A percentile compares a stretch with the other conserved stretches of the same genome.
phyloP scores from a whole-genome alignment of 202 grass and related monocot genomes.

The Schoenoplectus triqueter region DNA sequence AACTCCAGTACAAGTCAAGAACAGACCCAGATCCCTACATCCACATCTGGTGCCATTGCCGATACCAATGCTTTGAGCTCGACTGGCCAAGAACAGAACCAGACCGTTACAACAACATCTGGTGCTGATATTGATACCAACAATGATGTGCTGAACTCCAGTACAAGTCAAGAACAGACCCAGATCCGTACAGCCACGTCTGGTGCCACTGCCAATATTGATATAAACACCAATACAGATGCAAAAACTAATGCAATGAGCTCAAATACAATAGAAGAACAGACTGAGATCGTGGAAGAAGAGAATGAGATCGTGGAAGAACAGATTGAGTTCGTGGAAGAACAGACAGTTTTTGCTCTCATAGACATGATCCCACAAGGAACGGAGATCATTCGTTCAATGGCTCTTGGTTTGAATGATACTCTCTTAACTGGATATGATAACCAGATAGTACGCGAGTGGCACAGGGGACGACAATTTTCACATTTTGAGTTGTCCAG shows the following conservation, averaged over 20 bases:
- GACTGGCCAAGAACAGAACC: not conserved
- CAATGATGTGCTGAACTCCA: not conserved
- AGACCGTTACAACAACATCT: too few relatives aligned
- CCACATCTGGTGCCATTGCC: not conserved
- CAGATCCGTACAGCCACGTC: not conserved
- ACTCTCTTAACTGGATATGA: constrained; percentile 45
- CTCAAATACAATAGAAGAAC: not conserved
- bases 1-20: not conserved
- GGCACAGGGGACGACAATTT: constrained; percentile 11
- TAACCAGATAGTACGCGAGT: constrained; percentile 44
- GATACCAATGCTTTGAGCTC: not conserved
- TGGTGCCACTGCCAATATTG: not conserved
- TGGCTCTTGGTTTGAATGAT: not conserved
- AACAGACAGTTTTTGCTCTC: not conserved
- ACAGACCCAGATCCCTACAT: too few relatives aligned
- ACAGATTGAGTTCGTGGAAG: too few relatives aligned
- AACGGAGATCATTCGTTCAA: not conserved
- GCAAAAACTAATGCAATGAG: too few relatives aligned
- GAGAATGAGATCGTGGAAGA: too few relatives aligned
- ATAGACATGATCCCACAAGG: not conserved
- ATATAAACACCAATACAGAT: too few relatives aligned
- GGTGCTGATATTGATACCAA: not conserved
- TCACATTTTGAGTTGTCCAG: too few relatives aligned
- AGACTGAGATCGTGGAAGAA: too few relatives aligned
- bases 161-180: not conserved